Base-by-base conservation (phyloP, 805 yeast genomes). In the Yarrowia divulgata region DNA sequence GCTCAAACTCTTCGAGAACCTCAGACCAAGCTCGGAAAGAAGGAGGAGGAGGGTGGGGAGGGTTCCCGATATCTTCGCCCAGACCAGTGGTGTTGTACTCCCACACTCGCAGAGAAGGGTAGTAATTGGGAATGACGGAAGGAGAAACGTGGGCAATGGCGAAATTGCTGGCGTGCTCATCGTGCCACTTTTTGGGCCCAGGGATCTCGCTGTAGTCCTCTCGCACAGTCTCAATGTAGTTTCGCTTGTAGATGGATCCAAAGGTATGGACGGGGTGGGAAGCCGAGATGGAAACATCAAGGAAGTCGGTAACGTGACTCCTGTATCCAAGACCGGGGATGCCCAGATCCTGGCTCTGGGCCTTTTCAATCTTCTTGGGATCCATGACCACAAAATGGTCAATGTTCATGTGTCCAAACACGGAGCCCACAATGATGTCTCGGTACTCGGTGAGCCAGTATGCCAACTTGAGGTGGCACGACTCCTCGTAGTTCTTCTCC, bases 381-480 rank as follows among this genome's bases (percentile, higher is more conserved):
- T 91, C 94, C 71, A 89, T 80, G 0, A 96, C 92, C 55, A 90
- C 83, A 76, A 90, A 91, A 79, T 91, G 97, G 76, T 92, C 97
- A 68, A 91, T 81, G 77, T 91, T 91, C 97, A 91, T 91, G 76
- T 91, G 97, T 0, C 97, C 97, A 76, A 85, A 91, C 39, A 91
- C 79, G 12, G 93, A 92, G 19, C 97, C 97, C 71, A 92, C 82
- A 35, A 91, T 89, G 49, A 91, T 85, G 76, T 91, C 97, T 72
- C 96, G 82, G 76, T 89, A 91, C 76, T 91, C 97, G 74, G 90
- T 86, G 43, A 87, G 79, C 97, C 97, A 91, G n/a, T 87, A 83
- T 32, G 90, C 85, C 77, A 87, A 89, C 77, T 91, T 91, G 63
- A 91, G 81, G 72, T 85, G 87, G 75, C 97, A 91, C 52, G 88